These are phyloP conservation scores for Kandelia obovata DNA, from an alignment of 345 rosid species.

Conservation along the genomic window DNA sequence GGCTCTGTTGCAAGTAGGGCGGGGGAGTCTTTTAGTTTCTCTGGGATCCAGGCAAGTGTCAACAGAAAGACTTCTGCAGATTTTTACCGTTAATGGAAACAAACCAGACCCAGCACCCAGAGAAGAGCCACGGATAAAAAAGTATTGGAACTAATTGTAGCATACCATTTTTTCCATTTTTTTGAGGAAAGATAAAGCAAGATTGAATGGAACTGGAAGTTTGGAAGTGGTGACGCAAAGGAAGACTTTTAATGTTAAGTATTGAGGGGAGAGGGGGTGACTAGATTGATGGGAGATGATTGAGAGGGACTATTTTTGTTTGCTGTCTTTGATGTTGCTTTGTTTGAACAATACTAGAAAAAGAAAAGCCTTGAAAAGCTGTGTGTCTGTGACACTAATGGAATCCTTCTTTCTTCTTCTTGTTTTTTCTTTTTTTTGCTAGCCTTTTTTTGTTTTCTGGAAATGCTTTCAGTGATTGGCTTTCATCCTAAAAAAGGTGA, in stretches of 20 bases:
- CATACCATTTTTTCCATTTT: constrained; percentile 24
- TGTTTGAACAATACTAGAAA: constrained; percentile 25
- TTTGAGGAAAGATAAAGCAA: background rate
- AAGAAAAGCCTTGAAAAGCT: constrained; percentile 3
- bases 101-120: background rate
- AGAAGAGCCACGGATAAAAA: no score
- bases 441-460: background rate
- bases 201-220: background rate
- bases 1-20: no score
- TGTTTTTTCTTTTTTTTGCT: background rate
- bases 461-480: background rate
- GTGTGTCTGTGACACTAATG: background rate
- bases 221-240: constrained; percentile 11
- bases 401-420: background rate
- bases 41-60: no score
- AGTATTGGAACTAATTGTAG: background rate
- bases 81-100: constrained; percentile 20
- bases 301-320: constrained; percentile 15
- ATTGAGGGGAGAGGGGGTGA: background rate
- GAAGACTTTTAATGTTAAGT: constrained; percentile 3
- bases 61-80: background rate
- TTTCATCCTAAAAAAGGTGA: background rate
- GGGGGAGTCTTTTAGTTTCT: no score
- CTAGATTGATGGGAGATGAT: constrained; percentile 28
- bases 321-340: constrained; percentile 7